Percentiles rank a stretch among this genome's conserved stretches.
These are phyloP conservation scores for Zelopaecilomyces penicillatus DNA, from an alignment of 2,329 filamentous ascomycete genomes.

Conservation along the genomic window DNA sequence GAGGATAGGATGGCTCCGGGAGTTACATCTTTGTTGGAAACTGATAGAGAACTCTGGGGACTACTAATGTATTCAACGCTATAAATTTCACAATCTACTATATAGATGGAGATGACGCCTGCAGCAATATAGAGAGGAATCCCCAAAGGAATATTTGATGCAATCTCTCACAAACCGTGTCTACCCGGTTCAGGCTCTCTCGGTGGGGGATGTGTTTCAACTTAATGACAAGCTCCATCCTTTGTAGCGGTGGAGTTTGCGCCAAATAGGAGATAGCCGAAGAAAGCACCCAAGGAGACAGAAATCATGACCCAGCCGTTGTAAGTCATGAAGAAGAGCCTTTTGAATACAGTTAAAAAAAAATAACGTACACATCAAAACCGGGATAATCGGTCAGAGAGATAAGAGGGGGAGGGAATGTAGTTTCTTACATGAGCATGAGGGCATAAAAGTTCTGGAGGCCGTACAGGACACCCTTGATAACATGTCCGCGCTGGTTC, in stretches of 20 bases:
- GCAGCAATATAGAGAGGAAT: no score
- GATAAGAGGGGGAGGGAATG: neutral
- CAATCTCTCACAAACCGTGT: no score
- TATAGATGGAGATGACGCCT: no score
- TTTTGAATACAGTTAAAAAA: slow-evolving; percentile 26
- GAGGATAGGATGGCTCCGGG: no score
- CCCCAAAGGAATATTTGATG: neutral
- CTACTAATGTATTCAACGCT: no score
- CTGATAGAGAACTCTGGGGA: no score
- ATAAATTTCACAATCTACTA: no score
- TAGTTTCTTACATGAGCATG: slow-evolving; percentile 81
- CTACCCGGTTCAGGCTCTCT: no score
- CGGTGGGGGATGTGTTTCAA: neutral
- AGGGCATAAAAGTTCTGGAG: slow-evolving; percentile 97
- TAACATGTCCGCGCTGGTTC: slow-evolving; percentile 61
- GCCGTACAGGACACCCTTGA: slow-evolving; percentile 79
- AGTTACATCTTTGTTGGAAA: no score
- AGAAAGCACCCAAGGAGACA: slow-evolving; percentile 78
- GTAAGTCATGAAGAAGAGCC: slow-evolving; percentile 99
- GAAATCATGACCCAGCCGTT: slow-evolving; percentile 97
- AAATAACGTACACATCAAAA: neutral
- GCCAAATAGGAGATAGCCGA: slow-evolving; percentile 80
- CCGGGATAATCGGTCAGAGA: neutral
- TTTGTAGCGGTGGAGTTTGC: slow-evolving; percentile 63
- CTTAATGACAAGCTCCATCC: slow-evolving; percentile 82